Evolutionary conservation across 2,329 filamentous ascomycete species (phyloP).

Genomic region (Acrocalymma vagum): DNA sequence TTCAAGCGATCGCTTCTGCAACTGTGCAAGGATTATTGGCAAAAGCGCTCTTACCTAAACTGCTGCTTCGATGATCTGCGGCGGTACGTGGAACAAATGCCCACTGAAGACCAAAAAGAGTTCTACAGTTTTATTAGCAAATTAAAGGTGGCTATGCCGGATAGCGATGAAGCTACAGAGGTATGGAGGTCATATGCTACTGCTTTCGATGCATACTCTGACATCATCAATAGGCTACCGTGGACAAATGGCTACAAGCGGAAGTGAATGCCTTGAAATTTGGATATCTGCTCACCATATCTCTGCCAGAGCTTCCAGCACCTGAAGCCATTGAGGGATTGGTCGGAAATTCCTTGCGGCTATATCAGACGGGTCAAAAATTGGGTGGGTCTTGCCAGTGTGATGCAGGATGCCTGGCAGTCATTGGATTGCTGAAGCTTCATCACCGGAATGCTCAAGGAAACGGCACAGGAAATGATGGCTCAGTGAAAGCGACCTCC

Average conservation of each 20-base stretch:
- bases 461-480: conserved; percentile 1
- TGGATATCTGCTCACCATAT: conserved; percentile 34
- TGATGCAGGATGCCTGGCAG: conserved; percentile 28
- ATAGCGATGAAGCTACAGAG: neutral
- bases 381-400: conserved; percentile 1
- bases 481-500: conserved; percentile 6
- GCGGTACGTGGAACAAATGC: conserved; percentile 27
- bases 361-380: conserved; percentile 20
- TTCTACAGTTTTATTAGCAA: conserved; percentile 27
- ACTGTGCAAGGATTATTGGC: conserved; percentile 33
- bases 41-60: conserved; percentile 22
- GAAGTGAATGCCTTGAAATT: conserved; percentile 35
- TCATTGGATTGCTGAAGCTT: conserved; percentile 32
- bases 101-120: conserved; percentile 13
- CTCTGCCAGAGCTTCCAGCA: conserved; percentile 9
- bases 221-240: conserved; percentile 7
- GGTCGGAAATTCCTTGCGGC: conserved; percentile 24
- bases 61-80: conserved; percentile 40
- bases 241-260: conserved; percentile 22
- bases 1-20: conserved; percentile 15
- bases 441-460: conserved; percentile 16
- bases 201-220: neutral
- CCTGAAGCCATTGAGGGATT: conserved; percentile 19
- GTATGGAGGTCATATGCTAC: conserved; percentile 4
- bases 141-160: neutral